Conservation (phyloP, 306 rosid genomes). For the Malus domestica region DNA sequence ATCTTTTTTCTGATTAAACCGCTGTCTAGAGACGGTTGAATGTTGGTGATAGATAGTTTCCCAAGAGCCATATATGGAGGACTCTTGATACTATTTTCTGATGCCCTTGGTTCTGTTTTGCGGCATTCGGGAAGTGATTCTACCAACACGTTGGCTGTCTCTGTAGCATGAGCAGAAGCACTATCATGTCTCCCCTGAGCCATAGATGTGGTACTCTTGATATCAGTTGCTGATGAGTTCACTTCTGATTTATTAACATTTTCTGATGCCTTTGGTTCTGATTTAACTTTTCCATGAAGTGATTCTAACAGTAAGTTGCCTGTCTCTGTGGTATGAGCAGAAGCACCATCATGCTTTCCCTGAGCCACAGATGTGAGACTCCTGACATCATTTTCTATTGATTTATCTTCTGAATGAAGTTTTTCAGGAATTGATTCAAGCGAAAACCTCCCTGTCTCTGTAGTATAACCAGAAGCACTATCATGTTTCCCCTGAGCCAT, state of each 20-base stretch:
- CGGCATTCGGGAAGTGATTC: conserved; percentile 29
- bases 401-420: conserved; percentile 23
- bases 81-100: conserved; percentile 23
- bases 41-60: conserved; percentile 25
- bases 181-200: conserved; percentile 32
- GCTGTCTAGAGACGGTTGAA: conserved; percentile 15
- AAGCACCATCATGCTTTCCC: conserved; percentile 35
- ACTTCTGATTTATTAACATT: conserved; percentile 14
- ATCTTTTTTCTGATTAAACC: conserved; percentile 15
- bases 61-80: conserved; percentile 13
- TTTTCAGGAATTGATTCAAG: conserved; percentile 33
- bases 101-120: not conserved
- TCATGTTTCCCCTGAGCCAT: conserved; percentile 32
- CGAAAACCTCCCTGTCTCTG: conserved; percentile 26
- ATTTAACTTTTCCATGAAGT: conserved; percentile 23
- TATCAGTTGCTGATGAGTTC: conserved; percentile 25
- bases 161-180: conserved; percentile 20
- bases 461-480: conserved; percentile 17
- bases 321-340: conserved; percentile 21
- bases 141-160: conserved; percentile 25
- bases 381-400: conserved; percentile 24
- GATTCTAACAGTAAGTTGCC: conserved; percentile 36
- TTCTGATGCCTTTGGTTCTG: conserved; percentile 10
- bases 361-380: conserved; percentile 20
- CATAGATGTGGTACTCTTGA: conserved; percentile 16